These are phyloP conservation scores for Crithidia bombi DNA, from an alignment of 208 protist species.

Conservation along the genomic window DNA sequence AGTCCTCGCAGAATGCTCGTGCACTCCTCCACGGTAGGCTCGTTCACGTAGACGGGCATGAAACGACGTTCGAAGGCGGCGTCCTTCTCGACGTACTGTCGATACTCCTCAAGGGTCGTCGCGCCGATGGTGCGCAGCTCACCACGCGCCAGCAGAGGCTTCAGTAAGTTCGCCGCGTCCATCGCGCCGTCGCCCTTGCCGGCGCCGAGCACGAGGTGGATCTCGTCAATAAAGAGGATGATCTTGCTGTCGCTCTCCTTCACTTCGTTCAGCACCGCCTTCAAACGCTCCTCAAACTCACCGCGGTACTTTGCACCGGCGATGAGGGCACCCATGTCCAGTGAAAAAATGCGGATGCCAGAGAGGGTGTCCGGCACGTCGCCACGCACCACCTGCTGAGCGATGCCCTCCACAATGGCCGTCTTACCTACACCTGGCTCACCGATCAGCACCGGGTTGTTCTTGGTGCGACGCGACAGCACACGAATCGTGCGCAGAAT, in stretches of 20 bases:
- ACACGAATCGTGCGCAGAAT: constrained; percentile 98
- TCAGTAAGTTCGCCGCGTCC: constrained; percentile 99
- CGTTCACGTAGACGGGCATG: constrained; percentile 96
- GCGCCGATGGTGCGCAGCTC: constrained; percentile 98
- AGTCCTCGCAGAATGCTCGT: constrained; percentile 98
- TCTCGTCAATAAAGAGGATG: constrained; percentile 99
- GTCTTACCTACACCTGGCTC: constrained; percentile 96
- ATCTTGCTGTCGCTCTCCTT: constrained; percentile 94
- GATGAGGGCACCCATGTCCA: constrained; percentile 99
- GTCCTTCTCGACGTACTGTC: constrained; percentile 99
- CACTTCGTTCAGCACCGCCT: constrained; percentile 99
- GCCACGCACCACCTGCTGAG: constrained; percentile 92
- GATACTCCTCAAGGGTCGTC: constrained; percentile 98
- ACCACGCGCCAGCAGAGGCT: constrained; percentile 98
- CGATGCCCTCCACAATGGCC: constrained; percentile 93
- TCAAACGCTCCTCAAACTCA: constrained; percentile 99
- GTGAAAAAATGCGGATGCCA: constrained; percentile 83
- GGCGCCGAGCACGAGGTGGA: constrained; percentile 98
- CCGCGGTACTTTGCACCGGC: constrained; percentile 99
- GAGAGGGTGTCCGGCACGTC: constrained; percentile 92
- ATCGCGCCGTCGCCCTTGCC: constrained; percentile 95
- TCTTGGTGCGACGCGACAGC: constrained; percentile 98
- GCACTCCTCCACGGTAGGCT: constrained; percentile 98
- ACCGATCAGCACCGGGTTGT: constrained; percentile 99
- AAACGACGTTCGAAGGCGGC: constrained; percentile 98